phyloP scores from a whole-genome alignment of 2,329 filamentous ascomycete genomes.

The Sarocladium brachiariae region DNA sequence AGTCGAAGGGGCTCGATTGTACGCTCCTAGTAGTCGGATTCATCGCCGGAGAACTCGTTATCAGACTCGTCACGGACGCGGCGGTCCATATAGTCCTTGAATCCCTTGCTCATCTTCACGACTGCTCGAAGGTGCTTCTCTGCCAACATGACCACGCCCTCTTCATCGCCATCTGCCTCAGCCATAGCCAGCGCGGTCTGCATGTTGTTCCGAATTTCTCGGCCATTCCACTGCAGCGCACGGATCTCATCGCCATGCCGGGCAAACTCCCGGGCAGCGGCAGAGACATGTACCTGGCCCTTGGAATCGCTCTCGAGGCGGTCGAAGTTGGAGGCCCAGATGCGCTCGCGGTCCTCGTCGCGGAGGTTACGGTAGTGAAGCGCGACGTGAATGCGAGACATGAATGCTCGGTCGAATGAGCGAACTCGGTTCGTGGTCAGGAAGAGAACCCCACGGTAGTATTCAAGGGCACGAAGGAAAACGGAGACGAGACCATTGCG shows the following conservation, averaged over 20 bases:
- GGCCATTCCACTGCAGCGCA: conserved; percentile 33
- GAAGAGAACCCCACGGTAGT: conserved; percentile 43
- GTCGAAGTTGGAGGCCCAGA: conserved; percentile 40
- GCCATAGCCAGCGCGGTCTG: conserved; percentile 38
- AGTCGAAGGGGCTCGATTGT: no score
- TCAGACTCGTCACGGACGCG: not conserved
- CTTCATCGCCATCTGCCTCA: conserved; percentile 33
- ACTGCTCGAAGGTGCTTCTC: conserved; percentile 28
- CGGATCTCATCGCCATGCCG: conserved; percentile 29
- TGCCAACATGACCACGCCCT: conserved; percentile 21
- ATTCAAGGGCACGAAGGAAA: conserved; percentile 44
- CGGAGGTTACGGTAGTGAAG: conserved; percentile 37
- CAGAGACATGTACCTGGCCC: conserved; percentile 29
- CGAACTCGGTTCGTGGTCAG: conserved; percentile 44
- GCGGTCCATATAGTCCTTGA: conserved; percentile 20
- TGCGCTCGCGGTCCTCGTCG: conserved; percentile 34
- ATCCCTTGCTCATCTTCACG: conserved; percentile 28
- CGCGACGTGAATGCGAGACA: conserved; percentile 42
- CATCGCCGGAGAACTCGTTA: not conserved
- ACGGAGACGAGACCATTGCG: conserved; percentile 42
- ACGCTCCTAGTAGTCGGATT: conserved; percentile 1
- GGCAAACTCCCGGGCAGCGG: conserved; percentile 32
- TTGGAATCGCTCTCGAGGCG: conserved; percentile 34
- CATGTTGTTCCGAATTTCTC: conserved; percentile 36
- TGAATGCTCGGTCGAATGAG: conserved; percentile 41